Percentiles rank a stretch among this genome's conserved stretches.
phyloP scores from a whole-genome alignment of 176 grass and related monocot species.

The Zea luxurians region DNA sequence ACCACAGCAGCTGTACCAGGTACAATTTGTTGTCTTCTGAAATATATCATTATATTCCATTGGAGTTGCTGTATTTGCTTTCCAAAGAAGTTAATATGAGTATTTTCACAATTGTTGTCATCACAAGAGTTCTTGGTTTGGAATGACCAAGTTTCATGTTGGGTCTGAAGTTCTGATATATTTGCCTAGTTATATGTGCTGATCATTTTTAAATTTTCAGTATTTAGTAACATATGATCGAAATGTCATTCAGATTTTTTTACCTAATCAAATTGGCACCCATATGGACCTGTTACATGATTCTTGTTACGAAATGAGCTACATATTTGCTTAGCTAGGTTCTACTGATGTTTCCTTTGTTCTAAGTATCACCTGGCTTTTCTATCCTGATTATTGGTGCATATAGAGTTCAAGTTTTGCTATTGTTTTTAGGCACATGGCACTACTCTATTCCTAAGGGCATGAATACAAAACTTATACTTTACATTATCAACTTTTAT shows the following conservation, averaged over 20 bases:
- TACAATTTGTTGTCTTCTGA: slow-evolving; percentile 37
- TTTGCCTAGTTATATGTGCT: background rate
- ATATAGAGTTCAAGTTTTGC: background rate
- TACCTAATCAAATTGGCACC: background rate
- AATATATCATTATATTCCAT: slow-evolving; percentile 9
- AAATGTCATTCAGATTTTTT: background rate
- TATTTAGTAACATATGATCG: slow-evolving; percentile 3
- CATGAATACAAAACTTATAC: background rate
- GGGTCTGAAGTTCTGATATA: slow-evolving; percentile 7
- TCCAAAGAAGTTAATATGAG: slow-evolving; percentile 17
- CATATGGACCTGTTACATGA: slow-evolving; percentile 1
- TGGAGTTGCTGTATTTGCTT: slow-evolving; percentile 17
- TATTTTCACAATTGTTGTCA: slow-evolving; percentile 14
- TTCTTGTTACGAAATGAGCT: background rate
- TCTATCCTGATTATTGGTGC: slow-evolving; percentile 3
- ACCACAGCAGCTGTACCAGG: slow-evolving; percentile 84
- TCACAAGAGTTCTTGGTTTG: background rate
- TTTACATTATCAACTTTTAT: background rate
- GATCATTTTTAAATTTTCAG: background rate
- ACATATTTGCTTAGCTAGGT: slow-evolving; percentile 15
- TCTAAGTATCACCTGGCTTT: background rate
- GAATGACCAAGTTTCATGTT: background rate
- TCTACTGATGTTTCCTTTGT: slow-evolving; percentile 11
- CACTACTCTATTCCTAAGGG: slow-evolving; percentile 5
- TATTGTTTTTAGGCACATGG: background rate